A percentile compares a stretch with the other conserved stretches of the same genome.
Evolutionary conservation across 257 asterid species (phyloP).

Genomic region (Scutellaria baicalensis): DNA sequence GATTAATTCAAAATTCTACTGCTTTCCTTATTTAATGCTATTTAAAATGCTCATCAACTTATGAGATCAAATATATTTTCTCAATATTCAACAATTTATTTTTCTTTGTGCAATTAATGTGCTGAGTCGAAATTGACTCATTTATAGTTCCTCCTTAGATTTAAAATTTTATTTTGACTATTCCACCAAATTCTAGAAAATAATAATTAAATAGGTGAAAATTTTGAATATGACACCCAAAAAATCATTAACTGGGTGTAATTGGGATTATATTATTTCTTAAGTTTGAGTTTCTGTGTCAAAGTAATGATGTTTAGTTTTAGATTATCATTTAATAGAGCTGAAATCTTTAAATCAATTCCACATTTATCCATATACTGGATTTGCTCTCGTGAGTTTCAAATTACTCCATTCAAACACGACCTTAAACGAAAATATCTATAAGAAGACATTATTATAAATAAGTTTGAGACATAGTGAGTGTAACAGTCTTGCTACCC

Average conservation of each 20-base stretch:
- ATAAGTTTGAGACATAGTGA: no score
- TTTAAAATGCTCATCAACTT: not conserved
- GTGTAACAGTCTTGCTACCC: no score
- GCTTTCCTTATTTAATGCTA: not conserved
- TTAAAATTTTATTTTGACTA: not conserved
- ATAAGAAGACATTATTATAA: no score
- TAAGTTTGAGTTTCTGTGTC: not conserved
- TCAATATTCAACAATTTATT: not conserved
- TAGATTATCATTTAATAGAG: no score
- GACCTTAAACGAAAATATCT: no score
- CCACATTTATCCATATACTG: no score
- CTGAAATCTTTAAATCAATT: no score
- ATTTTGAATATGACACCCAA: not conserved
- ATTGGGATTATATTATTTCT: not conserved
- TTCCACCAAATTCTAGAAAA: not conserved
- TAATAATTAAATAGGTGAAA: not conserved
- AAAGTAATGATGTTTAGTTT: no score
- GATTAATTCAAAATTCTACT: not conserved
- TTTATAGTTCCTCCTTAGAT: not conserved
- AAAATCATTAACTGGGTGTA: not conserved
- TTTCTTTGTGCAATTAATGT: not conserved
- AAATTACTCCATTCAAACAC: no score
- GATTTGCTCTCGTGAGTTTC: no score
- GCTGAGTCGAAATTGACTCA: not conserved
- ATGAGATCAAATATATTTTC: not conserved